Percentiles rank a stretch among this genome's conserved stretches.
phyloP scores from a whole-genome alignment of 2,329 filamentous ascomycete species.

The Trichophyton schoenleinii region DNA sequence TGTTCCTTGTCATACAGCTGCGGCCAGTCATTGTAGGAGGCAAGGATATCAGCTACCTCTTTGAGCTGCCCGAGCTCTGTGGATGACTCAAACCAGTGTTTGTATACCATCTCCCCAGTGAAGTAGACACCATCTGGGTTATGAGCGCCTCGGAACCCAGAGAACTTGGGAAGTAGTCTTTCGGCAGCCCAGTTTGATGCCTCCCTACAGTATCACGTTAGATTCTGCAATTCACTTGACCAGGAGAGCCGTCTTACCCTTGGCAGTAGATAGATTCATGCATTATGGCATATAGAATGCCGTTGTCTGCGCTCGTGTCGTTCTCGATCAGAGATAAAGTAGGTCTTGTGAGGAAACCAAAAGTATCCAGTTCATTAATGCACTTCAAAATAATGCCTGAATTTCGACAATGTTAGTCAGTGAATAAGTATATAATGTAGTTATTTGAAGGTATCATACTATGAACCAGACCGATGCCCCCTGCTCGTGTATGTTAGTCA shows the following conservation, averaged over 20 bases:
- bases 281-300: conserved; percentile 71
- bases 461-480: conserved; percentile 64
- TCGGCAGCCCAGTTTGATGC: conserved; percentile 64
- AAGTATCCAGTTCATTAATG: conserved; percentile 59
- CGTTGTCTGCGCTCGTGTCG: conserved; percentile 57
- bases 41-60: conserved; percentile 58
- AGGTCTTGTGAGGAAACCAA: conserved; percentile 61
- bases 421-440: neutral
- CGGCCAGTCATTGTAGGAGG: conserved; percentile 57
- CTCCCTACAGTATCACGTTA: conserved; percentile 21
- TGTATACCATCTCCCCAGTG: conserved; percentile 85
- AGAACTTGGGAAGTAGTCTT: conserved; percentile 26
- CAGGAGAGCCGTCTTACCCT: conserved; percentile 31
- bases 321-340: conserved; percentile 58
- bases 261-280: conserved; percentile 84
- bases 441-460: conserved; percentile 23
- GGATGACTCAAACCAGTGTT: conserved; percentile 72
- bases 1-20: conserved; percentile 62
- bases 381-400: conserved; percentile 55
- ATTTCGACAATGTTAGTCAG: neutral
- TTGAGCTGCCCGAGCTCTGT: conserved; percentile 59
- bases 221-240: neutral
- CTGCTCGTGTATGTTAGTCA: conserved; percentile 17
- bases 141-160: conserved; percentile 36
- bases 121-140: conserved; percentile 54